Percentiles rank a stretch among this genome's conserved stretches.
These are phyloP conservation scores for Cardamine occulta DNA, from an alignment of 345 rosid species.

Conservation along the genomic window DNA sequence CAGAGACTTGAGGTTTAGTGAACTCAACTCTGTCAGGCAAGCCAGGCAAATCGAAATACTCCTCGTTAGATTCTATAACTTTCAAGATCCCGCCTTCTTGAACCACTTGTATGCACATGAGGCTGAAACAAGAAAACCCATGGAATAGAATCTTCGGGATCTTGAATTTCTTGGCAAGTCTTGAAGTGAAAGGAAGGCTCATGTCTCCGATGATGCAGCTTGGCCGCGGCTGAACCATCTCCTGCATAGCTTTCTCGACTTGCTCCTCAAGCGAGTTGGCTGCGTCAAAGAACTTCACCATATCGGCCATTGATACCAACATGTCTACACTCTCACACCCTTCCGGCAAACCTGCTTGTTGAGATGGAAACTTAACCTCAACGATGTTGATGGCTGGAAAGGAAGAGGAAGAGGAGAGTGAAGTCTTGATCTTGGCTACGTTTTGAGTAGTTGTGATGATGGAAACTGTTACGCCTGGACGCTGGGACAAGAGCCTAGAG, in stretches of 20 bases:
- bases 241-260: conserved; percentile 35
- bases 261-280: conserved; percentile 40
- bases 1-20: conserved; percentile 40
- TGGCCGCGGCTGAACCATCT: conserved; percentile 43
- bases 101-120: conserved; percentile 33
- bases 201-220: conserved; percentile 57
- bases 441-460: conserved; percentile 48
- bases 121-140: conserved; percentile 50
- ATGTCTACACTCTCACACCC: conserved; percentile 50
- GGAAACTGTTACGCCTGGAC: conserved; percentile 39
- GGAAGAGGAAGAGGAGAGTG: conserved; percentile 33
- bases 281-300: conserved; percentile 39
- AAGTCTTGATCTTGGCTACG: conserved; percentile 36
- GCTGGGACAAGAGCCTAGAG: conserved; percentile 48
- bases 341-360: conserved; percentile 45
- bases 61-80: conserved; percentile 21
- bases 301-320: conserved; percentile 31
- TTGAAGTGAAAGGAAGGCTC: conserved; percentile 42
- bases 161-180: conserved; percentile 46
- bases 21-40: conserved; percentile 41
- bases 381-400: conserved; percentile 32
- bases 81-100: conserved; percentile 33
- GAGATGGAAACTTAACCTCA: conserved; percentile 39
- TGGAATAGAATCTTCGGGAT: conserved; percentile 55
- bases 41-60: conserved; percentile 27